These are phyloP conservation scores for Cladosporium phlei DNA, from an alignment of 2,329 filamentous ascomycete species.

Conservation along the genomic window DNA sequence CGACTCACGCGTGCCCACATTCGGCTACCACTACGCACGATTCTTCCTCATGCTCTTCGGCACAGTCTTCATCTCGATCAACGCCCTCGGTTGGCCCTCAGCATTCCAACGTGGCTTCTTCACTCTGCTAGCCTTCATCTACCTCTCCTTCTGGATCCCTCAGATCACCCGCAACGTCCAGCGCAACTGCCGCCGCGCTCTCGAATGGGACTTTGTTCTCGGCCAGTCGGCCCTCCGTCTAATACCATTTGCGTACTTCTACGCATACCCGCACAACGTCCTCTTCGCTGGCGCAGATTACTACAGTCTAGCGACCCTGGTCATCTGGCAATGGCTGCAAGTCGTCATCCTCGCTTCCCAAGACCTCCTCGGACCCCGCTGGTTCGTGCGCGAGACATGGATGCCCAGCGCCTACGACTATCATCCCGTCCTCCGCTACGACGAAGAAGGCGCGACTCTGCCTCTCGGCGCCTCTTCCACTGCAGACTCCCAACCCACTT, in stretches of 20 bases:
- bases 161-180: conserved; percentile 87
- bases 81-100: conserved; percentile 54
- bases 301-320: conserved; percentile 59
- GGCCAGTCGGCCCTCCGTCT: conserved; percentile 77
- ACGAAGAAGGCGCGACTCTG: conserved; percentile 70
- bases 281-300: conserved; percentile 69
- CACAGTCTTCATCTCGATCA: conserved; percentile 55
- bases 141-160: conserved; percentile 86
- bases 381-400: conserved; percentile 69
- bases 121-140: conserved; percentile 63
- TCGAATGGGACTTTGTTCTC: conserved; percentile 86
- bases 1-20: conserved; percentile 29
- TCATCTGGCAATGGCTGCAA: conserved; percentile 83
- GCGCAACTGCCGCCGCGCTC: conserved; percentile 83
- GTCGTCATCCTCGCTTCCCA: conserved; percentile 73
- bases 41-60: conserved; percentile 58
- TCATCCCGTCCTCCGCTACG: conserved; percentile 80
- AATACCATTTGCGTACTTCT: conserved; percentile 80
- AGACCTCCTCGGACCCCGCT: conserved; percentile 81
- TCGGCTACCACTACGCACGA: conserved; percentile 56
- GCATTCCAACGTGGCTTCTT: conserved; percentile 51
- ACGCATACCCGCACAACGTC: conserved; percentile 71
- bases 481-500: conserved; percentile 24
- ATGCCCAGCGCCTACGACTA: conserved; percentile 81
- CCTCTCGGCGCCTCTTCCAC: conserved; percentile 58